phyloP scores from a whole-genome alignment of 495 filamentous ascomycete species.

The Penicillium silybi region DNA sequence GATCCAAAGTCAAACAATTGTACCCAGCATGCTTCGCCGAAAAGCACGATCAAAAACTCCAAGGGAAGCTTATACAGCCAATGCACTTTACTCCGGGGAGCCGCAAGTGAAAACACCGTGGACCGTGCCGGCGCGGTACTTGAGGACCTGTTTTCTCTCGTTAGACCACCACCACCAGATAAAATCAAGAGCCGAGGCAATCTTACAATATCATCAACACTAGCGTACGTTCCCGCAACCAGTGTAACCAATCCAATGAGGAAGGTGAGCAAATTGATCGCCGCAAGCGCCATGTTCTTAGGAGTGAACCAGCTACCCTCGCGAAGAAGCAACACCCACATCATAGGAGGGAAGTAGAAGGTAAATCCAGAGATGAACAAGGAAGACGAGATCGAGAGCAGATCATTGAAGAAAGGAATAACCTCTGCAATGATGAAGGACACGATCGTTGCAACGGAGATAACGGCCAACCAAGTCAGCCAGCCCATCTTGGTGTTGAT shows the following conservation, averaged over 20 bases:
- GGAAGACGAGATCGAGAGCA: conserved; percentile 52
- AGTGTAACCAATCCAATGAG: conserved; percentile 40
- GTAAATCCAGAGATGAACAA: conserved; percentile 11
- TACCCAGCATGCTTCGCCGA: neutral
- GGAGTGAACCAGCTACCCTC: conserved; percentile 30
- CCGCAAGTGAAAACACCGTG: conserved; percentile 40
- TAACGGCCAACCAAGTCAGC: conserved; percentile 51
- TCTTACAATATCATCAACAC: conserved; percentile 52
- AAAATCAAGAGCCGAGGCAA: neutral
- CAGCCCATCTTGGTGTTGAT: conserved; percentile 51
- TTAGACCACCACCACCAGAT: neutral
- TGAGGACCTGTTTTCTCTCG: conserved; percentile 24
- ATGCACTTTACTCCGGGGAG: neutral
- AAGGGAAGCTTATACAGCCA: neutral
- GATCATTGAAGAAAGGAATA: conserved; percentile 59
- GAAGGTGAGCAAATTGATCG: conserved; percentile 11
- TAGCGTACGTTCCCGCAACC: conserved; percentile 50
- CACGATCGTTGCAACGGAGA: conserved; percentile 48
- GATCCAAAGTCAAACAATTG: neutral
- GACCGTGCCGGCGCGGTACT: conserved; percentile 36
- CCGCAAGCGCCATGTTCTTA: conserved; percentile 17
- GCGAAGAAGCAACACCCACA: conserved; percentile 54
- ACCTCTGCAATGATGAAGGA: conserved; percentile 61
- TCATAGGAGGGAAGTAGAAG: conserved; percentile 36
- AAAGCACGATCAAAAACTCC: neutral